Evolutionary conservation across 495 filamentous ascomycete genomes (phyloP), one percentile per base, ranked within the genome.

Genomic region (Aspergillus egyptiacus): DNA sequence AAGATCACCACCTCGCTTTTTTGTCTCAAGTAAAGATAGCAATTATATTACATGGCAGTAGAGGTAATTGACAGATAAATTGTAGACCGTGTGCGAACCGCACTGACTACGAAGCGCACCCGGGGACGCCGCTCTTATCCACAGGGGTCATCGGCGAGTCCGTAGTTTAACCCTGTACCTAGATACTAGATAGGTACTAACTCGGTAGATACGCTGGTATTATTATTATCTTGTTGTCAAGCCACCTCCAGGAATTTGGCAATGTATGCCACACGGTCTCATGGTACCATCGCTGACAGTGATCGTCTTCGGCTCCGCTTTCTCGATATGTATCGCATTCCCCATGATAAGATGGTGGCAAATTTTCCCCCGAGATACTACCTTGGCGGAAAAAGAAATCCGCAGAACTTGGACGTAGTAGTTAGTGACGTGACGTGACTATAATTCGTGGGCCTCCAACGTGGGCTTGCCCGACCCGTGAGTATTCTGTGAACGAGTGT

Each of bases 71-170:
- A 28, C 11, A 5, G 46, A 22, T 39, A 24, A 11, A 5, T 27
- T 22, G 40, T 32, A 22, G 46, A 20, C 32, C 43, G 44, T 43
- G 41, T 45, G 24, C 47, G 14, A 27, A 31, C 44, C 17, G 34
- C 48, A 39, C 48, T 49, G 49, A 46, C 50, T n/a, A 48, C 43
- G 28, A 37, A 19, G 34, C 34, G 22, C 14, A 37, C n/a, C 5
- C 34, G 8, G 34, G 34, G 34, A 37, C n/a, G n/a, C n/a, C n/a
- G n/a, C n/a, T 46, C 53, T 51, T 55, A 53, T 58, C 55, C 55
- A 49, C 55, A 55, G 33, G 46, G 56, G 49, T 56, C 53, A 56
- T 61, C 58, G 58, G 58, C 50, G 55, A 61, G 58, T 57, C 58
- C 58, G 58, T 57, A 42, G n/a, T n/a, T n/a, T n/a, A n/a, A n/a